Conservation (phyloP, 345 rosid genomes). For the Brassica cretica region DNA sequence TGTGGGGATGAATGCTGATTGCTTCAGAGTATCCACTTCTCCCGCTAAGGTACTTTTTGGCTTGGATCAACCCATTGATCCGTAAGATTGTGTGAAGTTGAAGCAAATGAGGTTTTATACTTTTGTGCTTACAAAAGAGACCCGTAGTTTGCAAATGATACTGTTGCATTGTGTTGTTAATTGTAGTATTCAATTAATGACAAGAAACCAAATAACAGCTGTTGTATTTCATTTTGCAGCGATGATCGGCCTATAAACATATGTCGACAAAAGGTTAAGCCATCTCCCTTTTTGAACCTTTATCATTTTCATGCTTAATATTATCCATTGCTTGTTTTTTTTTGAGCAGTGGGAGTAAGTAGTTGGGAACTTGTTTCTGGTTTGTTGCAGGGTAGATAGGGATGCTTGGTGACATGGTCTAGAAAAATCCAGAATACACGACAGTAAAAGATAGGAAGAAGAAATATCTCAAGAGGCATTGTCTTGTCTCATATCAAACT, state of each 20-base stretch:
- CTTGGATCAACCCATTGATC: conserved; percentile 10
- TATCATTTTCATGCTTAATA: background rate
- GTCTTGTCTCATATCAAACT: conserved; percentile 38
- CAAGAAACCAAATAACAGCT: background rate
- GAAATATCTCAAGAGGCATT: conserved; percentile 26
- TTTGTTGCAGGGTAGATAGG: conserved; percentile 47
- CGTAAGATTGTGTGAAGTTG: background rate
- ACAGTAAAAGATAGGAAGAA: conserved; percentile 30
- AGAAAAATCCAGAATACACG: conserved; percentile 2
- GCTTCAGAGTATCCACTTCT: conserved; percentile 54
- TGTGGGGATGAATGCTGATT: conserved; percentile 77
- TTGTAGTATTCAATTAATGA: background rate
- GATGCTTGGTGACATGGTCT: conserved; percentile 28
- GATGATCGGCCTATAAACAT: conserved; percentile 12
- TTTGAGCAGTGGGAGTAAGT: conserved; percentile 1
- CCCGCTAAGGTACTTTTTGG: conserved; percentile 57
- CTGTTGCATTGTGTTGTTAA: background rate
- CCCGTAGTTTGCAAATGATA: background rate
- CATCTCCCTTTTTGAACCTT: background rate
- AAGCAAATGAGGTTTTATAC: background rate
- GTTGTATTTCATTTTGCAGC: background rate
- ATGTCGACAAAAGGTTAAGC: background rate
- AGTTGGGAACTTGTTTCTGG: conserved; percentile 33
- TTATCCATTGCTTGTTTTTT: background rate
- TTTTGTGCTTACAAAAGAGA: background rate